phyloP scores from a whole-genome alignment of 345 rosid species.

The Hibiscus trionum region DNA sequence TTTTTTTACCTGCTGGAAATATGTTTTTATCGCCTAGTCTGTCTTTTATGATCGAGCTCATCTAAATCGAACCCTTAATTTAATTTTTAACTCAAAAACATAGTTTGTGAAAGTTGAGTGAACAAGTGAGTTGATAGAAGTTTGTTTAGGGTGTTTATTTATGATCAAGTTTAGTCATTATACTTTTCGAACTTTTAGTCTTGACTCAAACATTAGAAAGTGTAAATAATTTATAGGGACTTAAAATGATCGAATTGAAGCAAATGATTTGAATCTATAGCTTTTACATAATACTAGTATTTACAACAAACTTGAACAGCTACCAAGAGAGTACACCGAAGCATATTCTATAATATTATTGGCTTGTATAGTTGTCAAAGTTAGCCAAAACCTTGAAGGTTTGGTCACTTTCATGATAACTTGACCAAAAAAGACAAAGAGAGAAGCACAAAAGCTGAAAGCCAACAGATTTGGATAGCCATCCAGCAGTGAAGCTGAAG shows the following conservation, averaged over 20 bases:
- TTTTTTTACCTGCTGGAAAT: neutral
- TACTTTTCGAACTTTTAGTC: too few relatives aligned
- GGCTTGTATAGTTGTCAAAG: neutral
- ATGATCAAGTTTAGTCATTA: too few relatives aligned
- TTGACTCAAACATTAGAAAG: too few relatives aligned
- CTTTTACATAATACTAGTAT: too few relatives aligned
- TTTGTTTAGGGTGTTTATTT: neutral
- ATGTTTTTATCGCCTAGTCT: neutral
- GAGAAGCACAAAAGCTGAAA: neutral
- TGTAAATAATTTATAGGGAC: too few relatives aligned
- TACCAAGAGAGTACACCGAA: neutral
- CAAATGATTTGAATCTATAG: too few relatives aligned
- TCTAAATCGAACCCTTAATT: neutral
- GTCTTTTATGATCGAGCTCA: neutral
- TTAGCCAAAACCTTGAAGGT: neutral
- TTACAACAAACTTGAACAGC: too few relatives aligned
- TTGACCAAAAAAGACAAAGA: neutral
- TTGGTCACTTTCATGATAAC: neutral
- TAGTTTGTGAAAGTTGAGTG: neutral
- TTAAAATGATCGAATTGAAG: too few relatives aligned
- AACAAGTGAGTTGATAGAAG: neutral
- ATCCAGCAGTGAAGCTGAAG: constrained; percentile 21
- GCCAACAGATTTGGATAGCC: constrained; percentile 17
- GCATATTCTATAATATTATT: neutral
- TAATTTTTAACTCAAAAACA: neutral